phyloP scores from a whole-genome alignment of 2,329 filamentous ascomycete genomes.

The Zymoseptoria brevis region DNA sequence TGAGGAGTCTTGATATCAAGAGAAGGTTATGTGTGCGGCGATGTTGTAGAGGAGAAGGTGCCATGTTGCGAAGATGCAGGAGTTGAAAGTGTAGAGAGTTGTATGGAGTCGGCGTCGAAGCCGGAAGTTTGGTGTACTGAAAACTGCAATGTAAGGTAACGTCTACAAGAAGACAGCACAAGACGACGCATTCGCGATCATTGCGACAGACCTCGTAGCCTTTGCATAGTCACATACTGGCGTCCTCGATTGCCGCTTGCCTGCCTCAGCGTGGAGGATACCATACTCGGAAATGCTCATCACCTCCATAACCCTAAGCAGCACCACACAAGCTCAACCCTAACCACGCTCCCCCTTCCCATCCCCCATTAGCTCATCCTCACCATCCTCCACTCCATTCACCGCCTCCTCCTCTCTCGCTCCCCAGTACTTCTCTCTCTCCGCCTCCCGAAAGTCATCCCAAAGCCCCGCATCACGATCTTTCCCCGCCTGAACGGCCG shows the following conservation, averaged over 20 bases:
- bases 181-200: no score
- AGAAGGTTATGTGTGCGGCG: conserved; percentile 77
- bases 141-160: no score
- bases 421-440: conserved; percentile 52
- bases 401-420: conserved; percentile 2
- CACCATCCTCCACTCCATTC: conserved; percentile 1
- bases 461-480: conserved; percentile 48
- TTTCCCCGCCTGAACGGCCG: conserved; percentile 47
- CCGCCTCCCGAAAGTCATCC: conserved; percentile 48
- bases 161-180: no score
- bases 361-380: conserved; percentile 1
- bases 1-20: conserved; percentile 73
- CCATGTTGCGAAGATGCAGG: conserved; percentile 37
- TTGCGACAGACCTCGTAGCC: no score
- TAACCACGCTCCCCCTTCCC: background rate
- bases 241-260: background rate
- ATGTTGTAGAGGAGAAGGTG: conserved; percentile 53
- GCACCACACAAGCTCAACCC: background rate
- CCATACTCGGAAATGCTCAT: background rate
- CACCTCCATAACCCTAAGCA: background rate
- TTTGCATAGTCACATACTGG: no score
- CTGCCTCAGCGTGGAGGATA: background rate
- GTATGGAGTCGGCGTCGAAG: background rate
- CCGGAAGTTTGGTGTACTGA: background rate
- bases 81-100: background rate